Base-by-base conservation (phyloP, 495 filamentous ascomycete species). In the Alectoria sarmentosa region DNA sequence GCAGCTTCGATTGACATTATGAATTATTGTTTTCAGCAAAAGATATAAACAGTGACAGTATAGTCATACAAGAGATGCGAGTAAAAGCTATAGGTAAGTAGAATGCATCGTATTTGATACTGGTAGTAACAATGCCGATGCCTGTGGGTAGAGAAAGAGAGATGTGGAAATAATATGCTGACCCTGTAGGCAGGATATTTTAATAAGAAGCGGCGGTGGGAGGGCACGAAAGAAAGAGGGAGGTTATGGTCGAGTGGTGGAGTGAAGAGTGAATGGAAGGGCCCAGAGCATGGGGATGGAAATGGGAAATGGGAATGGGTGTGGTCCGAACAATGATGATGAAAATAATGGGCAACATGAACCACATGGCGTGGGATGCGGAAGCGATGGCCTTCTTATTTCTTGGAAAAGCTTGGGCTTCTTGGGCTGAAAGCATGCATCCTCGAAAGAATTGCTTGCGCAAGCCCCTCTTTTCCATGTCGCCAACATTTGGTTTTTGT, bases 1-100 rank as follows among this genome's bases (percentile, higher is more conserved):
- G 69, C 67, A 55, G 69, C 34, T 63, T 66, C 54, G 65, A 61
- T 67, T n/a, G 61, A 58, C 65, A 66, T 65, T 62, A 66, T 66
- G 32, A 17, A 60, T 56, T 54, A 54, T 34, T 39, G 11, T 48
- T 60, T 63, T 52, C 30, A 36, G 34, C 21, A n/a, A 48, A 46
- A 23, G 44, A 15, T 37, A 58, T 32, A 5, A 55, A 26, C 4
- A 30, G n/a, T 36, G 34, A 46, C 28, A 41, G 21, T 34, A 36
- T 65, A 9, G 11, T 56, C 6, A 30, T 36, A 41, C 21, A 58
- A 8, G 39, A 49, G 49, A 52, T 8, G 28, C 3, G 4, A 14
- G 9, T 21, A 59, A 58, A 52, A 10, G 34, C 4, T 63, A 32
- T 39, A 36, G 23, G 26, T 15, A 26, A 42, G 49, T 41, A 32